Conservation (phyloP, 805 yeast genomes). For the Monosporozyma siamensis region DNA sequence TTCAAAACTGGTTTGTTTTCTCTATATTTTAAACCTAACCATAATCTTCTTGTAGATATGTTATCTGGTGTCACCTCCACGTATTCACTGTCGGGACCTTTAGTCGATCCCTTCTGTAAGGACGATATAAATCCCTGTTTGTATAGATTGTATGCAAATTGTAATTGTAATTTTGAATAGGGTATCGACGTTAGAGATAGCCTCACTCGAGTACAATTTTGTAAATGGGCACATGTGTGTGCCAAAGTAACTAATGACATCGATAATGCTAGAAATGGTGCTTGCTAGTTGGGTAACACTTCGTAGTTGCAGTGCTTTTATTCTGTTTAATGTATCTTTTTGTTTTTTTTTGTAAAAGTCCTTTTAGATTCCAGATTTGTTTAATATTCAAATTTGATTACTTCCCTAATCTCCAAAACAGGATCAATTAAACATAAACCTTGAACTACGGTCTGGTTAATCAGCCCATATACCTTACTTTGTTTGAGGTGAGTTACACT, state of each 20-base stretch:
- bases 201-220: constrained; percentile 74
- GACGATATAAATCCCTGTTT: constrained; percentile 84
- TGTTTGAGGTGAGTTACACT: too few relatives aligned
- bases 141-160: constrained; percentile 74
- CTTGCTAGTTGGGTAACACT: too few relatives aligned
- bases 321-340: too few relatives aligned
- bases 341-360: too few relatives aligned
- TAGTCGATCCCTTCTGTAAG: constrained; percentile 71
- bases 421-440: too few relatives aligned
- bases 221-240: constrained; percentile 77
- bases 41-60: constrained; percentile 72
- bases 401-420: too few relatives aligned
- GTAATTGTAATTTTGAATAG: constrained; percentile 71
- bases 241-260: constrained; percentile 87
- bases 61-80: constrained; percentile 80
- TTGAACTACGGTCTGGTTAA: too few relatives aligned
- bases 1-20: constrained; percentile 69
- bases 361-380: too few relatives aligned
- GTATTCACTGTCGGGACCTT: constrained; percentile 74
- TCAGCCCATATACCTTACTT: too few relatives aligned
- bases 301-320: too few relatives aligned
- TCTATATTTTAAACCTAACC: constrained; percentile 88
- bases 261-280: too few relatives aligned
- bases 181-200: constrained; percentile 72
- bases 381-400: too few relatives aligned